Conservation (phyloP, 768 basidiomycete species). For the Amanita fuliginea region DNA sequence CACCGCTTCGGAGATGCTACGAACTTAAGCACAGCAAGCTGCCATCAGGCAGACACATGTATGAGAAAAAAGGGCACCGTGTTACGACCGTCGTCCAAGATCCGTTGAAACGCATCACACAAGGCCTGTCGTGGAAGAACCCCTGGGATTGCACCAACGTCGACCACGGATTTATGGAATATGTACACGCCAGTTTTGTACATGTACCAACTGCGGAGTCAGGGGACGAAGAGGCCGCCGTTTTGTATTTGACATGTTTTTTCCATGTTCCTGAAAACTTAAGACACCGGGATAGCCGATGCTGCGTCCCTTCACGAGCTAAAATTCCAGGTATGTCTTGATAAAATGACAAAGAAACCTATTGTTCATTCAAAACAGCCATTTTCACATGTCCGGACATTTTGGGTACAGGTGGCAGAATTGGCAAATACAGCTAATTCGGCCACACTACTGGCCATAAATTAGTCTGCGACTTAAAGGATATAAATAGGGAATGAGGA, state of each 20-base stretch:
- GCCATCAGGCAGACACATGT: neutral
- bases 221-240: neutral
- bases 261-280: neutral
- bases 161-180: neutral
- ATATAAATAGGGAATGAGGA: neutral
- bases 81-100: neutral
- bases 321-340: neutral
- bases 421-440: neutral
- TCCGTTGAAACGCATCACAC: neutral
- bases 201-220: neutral
- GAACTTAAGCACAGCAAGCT: too few species aligned
- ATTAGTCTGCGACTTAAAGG: neutral
- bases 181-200: neutral
- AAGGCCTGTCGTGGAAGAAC: neutral
- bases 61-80: conserved; percentile 2
- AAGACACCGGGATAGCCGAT: conserved; percentile 1
- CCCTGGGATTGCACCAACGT: neutral
- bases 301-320: neutral
- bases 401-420: too few species aligned
- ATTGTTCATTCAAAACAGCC: neutral
- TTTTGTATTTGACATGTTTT: too few species aligned
- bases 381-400: neutral
- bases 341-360: neutral
- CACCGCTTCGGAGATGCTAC: neutral
- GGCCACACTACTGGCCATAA: neutral